Evolutionary conservation across 495 filamentous ascomycete species (phyloP), one percentile per base, ranked within the genome.

Genomic region (Aspergillus mulundensis): DNA sequence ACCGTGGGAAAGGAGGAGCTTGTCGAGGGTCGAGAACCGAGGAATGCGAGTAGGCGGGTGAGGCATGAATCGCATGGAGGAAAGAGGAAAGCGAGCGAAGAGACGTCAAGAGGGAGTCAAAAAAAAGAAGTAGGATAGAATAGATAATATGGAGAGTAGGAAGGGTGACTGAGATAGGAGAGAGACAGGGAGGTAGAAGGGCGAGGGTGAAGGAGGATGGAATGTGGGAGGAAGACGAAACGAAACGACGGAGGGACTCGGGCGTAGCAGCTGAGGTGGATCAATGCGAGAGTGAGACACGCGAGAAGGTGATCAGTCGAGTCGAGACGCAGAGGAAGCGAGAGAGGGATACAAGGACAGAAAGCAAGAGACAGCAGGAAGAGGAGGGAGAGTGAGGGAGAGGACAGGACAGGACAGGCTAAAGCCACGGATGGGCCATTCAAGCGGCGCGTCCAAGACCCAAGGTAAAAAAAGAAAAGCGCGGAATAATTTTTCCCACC

Each of bases 41-140:
- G 46, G 60, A 59, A 62, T 50, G 61, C 41, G 62, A 67, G 68
- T 61, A 64, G 66, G 61, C 62, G 60, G 51, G 57, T 50, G 42
- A 59, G 60, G 53, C 62, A 62, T 63, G 66, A 63, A 66, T 72
- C 69, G 70, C 68, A 65, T 63, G 53, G 70, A 72, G 65, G n/a
- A n/a, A 66, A 61, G 50, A 62, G 57, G 58, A 58, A 65, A 69
- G 61, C 49, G 62, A 64, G 32, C 32, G 32, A 42, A n/a, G 51
- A 57, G 23, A 19, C 61, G 44, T 51, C 34, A 59, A 53, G 16
- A 65, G 50, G 53, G 46, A 49, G 43, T 55, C 48, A 49, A 55
- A 44, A 41, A 53, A 58, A 64, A 57, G 59, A 63, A 60, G 50
- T 61, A 61, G 57, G 59, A 70, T 57, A 64, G 57, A 60, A 70